These are phyloP conservation scores for Rugonectria rugulosa DNA, from an alignment of 2,329 filamentous ascomycete species.

Conservation along the genomic window DNA sequence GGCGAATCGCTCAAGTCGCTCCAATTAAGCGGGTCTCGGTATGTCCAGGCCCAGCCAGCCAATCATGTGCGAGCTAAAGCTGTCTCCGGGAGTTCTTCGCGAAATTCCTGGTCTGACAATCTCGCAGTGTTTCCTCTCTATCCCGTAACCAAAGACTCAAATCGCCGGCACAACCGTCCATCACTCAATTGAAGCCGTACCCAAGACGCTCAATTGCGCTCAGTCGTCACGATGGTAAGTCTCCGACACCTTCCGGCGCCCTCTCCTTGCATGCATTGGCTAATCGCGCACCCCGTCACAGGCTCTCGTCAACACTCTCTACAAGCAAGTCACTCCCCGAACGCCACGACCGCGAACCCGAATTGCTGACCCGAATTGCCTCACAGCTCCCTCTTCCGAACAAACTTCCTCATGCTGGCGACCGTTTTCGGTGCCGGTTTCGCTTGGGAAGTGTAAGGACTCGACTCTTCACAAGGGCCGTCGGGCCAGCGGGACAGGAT, in stretches of 20 bases:
- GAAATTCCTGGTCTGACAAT: conserved; percentile 46
- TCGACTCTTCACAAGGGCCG: conserved; percentile 12
- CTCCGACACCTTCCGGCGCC: neutral
- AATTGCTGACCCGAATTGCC: conserved; percentile 35
- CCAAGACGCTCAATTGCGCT: conserved; percentile 42
- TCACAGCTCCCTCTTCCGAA: conserved; percentile 80
- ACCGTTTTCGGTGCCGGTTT: conserved; percentile 89
- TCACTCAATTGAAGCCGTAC: conserved; percentile 33
- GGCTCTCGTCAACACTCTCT: conserved; percentile 49
- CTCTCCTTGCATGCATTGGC: conserved; percentile 28
- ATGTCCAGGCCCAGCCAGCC: conserved; percentile 24
- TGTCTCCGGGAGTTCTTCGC: conserved; percentile 41
- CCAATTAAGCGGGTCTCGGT: conserved; percentile 32
- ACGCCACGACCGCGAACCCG: conserved; percentile 22
- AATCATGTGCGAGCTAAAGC: conserved; percentile 44
- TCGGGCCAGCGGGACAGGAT: conserved; percentile 29
- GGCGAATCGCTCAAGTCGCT: neutral
- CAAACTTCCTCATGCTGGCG: conserved; percentile 87
- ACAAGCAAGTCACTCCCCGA: conserved; percentile 48
- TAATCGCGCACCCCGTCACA: conserved; percentile 47
- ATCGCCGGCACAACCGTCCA: conserved; percentile 38
- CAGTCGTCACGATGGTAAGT: conserved; percentile 49
- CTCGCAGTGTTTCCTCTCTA: conserved; percentile 39
- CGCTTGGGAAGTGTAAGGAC: conserved; percentile 87
- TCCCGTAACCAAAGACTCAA: conserved; percentile 39